Evolutionary conservation across 2,329 filamentous ascomycete genomes (phyloP).

Genomic region (Hypoxylon sp.): DNA sequence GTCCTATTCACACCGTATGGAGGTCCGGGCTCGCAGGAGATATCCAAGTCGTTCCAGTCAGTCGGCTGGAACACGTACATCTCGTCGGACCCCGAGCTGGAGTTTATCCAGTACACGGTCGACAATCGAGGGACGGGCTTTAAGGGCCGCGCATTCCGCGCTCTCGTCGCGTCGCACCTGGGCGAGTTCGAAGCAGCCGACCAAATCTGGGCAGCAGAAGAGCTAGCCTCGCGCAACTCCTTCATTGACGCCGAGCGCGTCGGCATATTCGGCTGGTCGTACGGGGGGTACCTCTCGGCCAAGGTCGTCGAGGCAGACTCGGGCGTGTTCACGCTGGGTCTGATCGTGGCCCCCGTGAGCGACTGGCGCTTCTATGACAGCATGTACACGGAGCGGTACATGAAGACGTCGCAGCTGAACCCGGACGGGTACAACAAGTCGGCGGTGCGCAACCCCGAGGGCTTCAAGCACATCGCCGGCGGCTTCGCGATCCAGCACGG

Average conservation of each 20-base stretch:
- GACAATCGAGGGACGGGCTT: constrained; percentile 76
- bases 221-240: constrained; percentile 61
- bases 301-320: constrained; percentile 74
- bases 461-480: constrained; percentile 72
- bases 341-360: constrained; percentile 73
- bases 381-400: constrained; percentile 79
- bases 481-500: constrained; percentile 74
- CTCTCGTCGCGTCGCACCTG: constrained; percentile 67
- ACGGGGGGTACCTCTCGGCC: constrained; percentile 73
- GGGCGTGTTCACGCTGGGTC: constrained; percentile 69
- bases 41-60: constrained; percentile 66
- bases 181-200: constrained; percentile 73
- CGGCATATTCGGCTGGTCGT: constrained; percentile 77
- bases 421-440: constrained; percentile 69
- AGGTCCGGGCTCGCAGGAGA: constrained; percentile 72
- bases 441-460: constrained; percentile 67
- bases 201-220: constrained; percentile 73
- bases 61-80: constrained; percentile 73
- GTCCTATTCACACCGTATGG: constrained; percentile 76
- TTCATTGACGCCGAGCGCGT: constrained; percentile 71
- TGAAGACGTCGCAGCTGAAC: constrained; percentile 71
- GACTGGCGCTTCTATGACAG: constrained; percentile 79
- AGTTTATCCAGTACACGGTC: constrained; percentile 75
- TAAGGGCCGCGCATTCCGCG: constrained; percentile 72
- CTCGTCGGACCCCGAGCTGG: constrained; percentile 73